Base-by-base conservation (phyloP, 2,329 filamentous ascomycete species). In the Aspergillus melleus region DNA sequence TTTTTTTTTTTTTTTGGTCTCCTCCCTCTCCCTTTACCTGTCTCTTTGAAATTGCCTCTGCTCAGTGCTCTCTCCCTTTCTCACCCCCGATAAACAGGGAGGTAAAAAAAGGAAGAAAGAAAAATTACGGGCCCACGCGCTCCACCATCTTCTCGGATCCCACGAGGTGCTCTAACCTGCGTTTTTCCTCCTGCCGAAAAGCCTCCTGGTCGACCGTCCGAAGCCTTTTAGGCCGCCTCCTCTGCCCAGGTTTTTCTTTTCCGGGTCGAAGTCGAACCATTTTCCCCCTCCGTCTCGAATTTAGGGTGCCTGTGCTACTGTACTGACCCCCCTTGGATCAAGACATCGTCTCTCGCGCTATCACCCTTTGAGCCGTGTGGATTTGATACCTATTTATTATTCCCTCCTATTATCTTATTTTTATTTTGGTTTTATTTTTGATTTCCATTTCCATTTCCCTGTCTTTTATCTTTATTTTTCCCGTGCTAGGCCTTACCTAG, bases 91-190 rank as follows among this genome's bases (percentile, higher is more conserved):
- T 29, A 29, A 29, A 8, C 6, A 29, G 8, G 26, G 26, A 29
- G 26, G 8, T 6, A 29, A 29, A 49, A 24, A 22, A 26, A 36
- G 29, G 6, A 59, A 58, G 39, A 57, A 52, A 52, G 51, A 62
- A 64, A 69, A 64, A 67, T 68, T 68, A 69, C 64, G 57, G 65
- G 63, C 66, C 70, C 68, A 70, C 69, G 61, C 65, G 62, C 63
- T 72, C 72, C 72, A 74, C 70, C 63, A 59, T 62, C 70, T 68
- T 68, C 71, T 74, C 74, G 73, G 72, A 75, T 73, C 71, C 72
- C 74, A 76, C 73, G 73, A 75, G 72, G 70, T 65, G 63, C 64
- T 66, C 67, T 56, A 55, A 60, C 59, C 61, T 69, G 62, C 55
- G 61, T 62, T 64, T 66, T 67, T 63, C 62, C 61, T 66, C 60